Evolutionary conservation across 805 yeast species (phyloP).

Genomic region (Hanseniaspora taiwanica): DNA sequence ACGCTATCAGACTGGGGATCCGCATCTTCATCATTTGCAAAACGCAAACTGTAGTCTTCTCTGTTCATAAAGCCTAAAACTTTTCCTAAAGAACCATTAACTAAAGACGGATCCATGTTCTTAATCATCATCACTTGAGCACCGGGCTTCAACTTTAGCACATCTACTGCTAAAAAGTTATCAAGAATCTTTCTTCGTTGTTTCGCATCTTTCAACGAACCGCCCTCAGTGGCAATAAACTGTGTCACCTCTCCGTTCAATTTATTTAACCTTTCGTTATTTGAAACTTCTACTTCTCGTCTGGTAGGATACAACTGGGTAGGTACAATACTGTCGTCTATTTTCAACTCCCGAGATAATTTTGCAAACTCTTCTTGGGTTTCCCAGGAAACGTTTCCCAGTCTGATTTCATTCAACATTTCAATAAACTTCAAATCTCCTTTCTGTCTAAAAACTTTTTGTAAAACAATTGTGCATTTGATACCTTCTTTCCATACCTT

Average conservation of each 20-base stretch:
- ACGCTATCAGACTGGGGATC: background rate
- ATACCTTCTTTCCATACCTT: slow-evolving; percentile 48
- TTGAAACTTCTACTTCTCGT: slow-evolving; percentile 57
- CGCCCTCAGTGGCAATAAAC: slow-evolving; percentile 45
- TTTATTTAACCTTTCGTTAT: slow-evolving; percentile 32
- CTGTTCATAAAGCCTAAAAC: slow-evolving; percentile 47
- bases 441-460: slow-evolving; percentile 62
- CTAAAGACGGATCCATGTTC: slow-evolving; percentile 57
- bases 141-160: slow-evolving; percentile 44
- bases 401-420: slow-evolving; percentile 65
- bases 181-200: slow-evolving; percentile 33
- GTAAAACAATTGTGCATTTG: slow-evolving; percentile 41
- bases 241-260: slow-evolving; percentile 32
- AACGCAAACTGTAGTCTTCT: slow-evolving; percentile 29
- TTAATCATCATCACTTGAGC: slow-evolving; percentile 80
- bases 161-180: slow-evolving; percentile 41
- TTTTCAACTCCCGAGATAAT: slow-evolving; percentile 37
- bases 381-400: slow-evolving; percentile 39
- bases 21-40: slow-evolving; percentile 17
- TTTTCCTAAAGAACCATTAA: slow-evolving; percentile 66
- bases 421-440: slow-evolving; percentile 57
- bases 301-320: slow-evolving; percentile 67
- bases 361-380: slow-evolving; percentile 37
- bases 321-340: slow-evolving; percentile 49
- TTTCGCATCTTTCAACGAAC: slow-evolving; percentile 29